Evolutionary conservation across 1,139 yeast genomes (phyloP), one percentile per base, ranked within the genome.

Genomic region (Suhomyces wounanorum): DNA sequence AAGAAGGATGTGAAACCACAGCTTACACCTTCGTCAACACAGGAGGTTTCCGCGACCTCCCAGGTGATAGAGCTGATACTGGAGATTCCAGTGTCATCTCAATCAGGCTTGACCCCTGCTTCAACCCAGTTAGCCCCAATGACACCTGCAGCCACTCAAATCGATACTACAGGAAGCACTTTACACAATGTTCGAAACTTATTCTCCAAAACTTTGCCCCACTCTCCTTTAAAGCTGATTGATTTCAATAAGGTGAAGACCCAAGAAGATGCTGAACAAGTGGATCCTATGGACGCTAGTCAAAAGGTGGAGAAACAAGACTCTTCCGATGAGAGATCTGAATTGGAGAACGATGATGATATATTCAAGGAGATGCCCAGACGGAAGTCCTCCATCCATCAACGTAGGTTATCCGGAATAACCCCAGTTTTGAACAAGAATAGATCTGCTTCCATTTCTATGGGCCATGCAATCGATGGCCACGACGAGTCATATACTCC

Each of bases 401-500:
- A 68, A 48, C 63, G 77, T 45, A 55, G 79, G 49, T 63, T 76
- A 42, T 70, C 78, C 0, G 76, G 78, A 11, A 73, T 75, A 42
- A 59, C 68, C 9, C 65, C 65, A 2, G 58, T 61, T 5, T 59
- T 63, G 14, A 57, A 64, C 40, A 55, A 73, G 47, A 66, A 65
- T 40, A 62, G 73, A 43, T 61, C 74, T 5, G 67, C 68, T 0
- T 73, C 78, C 1, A 56, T 71, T 1, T 60, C 68, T 7, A 51
- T 52, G 7, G 39, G 45, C 10, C 35, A 35, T 14, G 45, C 43
- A 11, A 36, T 14, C 10, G 47, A 30, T 4, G 26, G 13, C 11
- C 30, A 40, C 3, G 51, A 48, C 14, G 47, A 33, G 6, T 26
- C 37, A 6, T 48, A 59, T 28, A 52, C 57, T 1, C 78, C 79